Percentiles rank a stretch among this genome's conserved stretches.
Conservation (phyloP, 2,329 filamentous ascomycete genomes). For the Penicillium brevicompactum region DNA sequence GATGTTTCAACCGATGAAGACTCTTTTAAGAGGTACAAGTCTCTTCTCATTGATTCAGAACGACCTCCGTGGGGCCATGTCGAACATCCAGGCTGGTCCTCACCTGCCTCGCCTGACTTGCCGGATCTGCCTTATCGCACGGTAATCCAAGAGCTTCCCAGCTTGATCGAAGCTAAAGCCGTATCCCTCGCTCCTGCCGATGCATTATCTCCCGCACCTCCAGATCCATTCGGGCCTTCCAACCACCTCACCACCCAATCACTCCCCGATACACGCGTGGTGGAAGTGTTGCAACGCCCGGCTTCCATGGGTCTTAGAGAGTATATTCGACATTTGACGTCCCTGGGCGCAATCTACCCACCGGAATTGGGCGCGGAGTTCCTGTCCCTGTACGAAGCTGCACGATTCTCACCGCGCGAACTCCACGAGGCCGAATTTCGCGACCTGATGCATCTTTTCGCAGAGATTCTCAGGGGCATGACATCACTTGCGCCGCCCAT, state of each 20-base stretch:
- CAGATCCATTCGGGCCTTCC: conserved; percentile 37
- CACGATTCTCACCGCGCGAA: conserved; percentile 74
- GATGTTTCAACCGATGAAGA: conserved; percentile 51
- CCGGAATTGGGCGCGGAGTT: conserved; percentile 60
- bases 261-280: conserved; percentile 66
- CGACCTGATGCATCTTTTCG: conserved; percentile 80
- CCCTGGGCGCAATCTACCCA: conserved; percentile 64
- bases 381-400: conserved; percentile 75
- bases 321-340: conserved; percentile 72
- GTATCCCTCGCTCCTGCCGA: conserved; percentile 76
- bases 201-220: conserved; percentile 46
- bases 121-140: conserved; percentile 80
- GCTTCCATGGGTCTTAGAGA: conserved; percentile 73
- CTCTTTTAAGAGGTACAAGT: conserved; percentile 30
- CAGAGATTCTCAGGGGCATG: conserved; percentile 78
- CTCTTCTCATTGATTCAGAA: conserved; percentile 38
- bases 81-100: conserved; percentile 85
- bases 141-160: conserved; percentile 80
- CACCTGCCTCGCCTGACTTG: conserved; percentile 72
- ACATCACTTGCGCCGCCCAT: conserved; percentile 59
- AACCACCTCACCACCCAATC: conserved; percentile 38
- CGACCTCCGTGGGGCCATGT: conserved; percentile 77
- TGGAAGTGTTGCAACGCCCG: conserved; percentile 71
- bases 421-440: conserved; percentile 73
- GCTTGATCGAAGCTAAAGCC: conserved; percentile 89